Conservation (phyloP, 257 asterid species). For the Cordia subcordata region DNA sequence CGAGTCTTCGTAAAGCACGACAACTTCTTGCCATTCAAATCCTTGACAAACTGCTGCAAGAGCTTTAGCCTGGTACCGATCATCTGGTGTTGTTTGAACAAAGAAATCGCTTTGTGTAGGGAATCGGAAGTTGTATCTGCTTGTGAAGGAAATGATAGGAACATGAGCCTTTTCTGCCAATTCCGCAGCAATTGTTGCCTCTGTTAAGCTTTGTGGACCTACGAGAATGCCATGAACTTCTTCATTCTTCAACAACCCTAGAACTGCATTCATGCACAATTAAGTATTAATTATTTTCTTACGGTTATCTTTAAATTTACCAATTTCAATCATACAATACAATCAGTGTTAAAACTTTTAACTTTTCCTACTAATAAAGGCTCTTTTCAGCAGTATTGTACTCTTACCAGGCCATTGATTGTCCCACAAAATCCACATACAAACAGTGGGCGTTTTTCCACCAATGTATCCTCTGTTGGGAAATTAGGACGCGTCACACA, state of each 20-base stretch:
- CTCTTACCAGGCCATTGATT: no score
- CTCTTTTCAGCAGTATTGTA: no score
- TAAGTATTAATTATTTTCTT: neutral
- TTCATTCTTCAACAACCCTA: slow-evolving; percentile 38
- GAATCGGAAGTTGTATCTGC: no score
- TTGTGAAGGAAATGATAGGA: slow-evolving; percentile 36
- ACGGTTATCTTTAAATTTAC: no score
- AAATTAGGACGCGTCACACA: no score
- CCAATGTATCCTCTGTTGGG: no score
- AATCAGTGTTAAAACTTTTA: no score
- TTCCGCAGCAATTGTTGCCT: slow-evolving; percentile 32
- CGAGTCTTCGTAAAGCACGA: slow-evolving; percentile 44
- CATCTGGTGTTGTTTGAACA: slow-evolving; percentile 27
- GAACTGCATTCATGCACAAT: slow-evolving; percentile 26
- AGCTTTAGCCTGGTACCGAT: slow-evolving; percentile 35
- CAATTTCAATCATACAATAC: no score
- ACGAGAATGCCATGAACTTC: slow-evolving; percentile 47
- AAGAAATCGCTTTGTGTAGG: slow-evolving; percentile 23
- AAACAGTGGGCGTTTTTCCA: no score
- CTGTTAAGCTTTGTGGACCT: slow-evolving; percentile 34
- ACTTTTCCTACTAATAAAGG: no score
- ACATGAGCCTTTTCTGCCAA: slow-evolving; percentile 37
- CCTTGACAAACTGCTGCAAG: slow-evolving; percentile 40
- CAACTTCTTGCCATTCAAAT: slow-evolving; percentile 43
- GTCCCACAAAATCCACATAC: no score